Percentiles rank a stretch among this genome's conserved stretches.
These are phyloP conservation scores for Backusella mclennaniae DNA, from an alignment of 192 early-diverging fungal genomes.

Conservation along the genomic window DNA sequence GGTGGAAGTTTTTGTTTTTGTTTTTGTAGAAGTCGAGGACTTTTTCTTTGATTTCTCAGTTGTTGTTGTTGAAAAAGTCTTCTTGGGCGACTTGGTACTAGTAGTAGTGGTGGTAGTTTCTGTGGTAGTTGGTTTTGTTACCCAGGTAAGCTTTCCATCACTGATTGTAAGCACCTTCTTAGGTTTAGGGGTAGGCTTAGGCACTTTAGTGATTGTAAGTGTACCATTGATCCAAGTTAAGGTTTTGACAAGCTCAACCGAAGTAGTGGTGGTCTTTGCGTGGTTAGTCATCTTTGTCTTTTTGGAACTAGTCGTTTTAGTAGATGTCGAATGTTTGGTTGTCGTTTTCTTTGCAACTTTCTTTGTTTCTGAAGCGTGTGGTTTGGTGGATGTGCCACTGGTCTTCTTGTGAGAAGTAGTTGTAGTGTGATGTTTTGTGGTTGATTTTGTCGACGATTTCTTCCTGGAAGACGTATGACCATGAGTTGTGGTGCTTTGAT, in stretches of 20 bases:
- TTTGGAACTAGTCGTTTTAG: background rate
- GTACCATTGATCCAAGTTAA: constrained; percentile 3
- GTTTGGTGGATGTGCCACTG: background rate
- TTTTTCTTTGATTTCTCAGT: background rate
- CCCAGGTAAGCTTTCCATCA: constrained; percentile 1
- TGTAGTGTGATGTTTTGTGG: background rate
- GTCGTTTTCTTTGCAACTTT: background rate
- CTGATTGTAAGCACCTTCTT: background rate
- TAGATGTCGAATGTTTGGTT: background rate
- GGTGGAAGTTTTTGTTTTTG: background rate
- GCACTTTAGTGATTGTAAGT: background rate
- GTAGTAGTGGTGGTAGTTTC: background rate
- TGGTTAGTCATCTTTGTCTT: background rate
- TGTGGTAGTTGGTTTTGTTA: background rate
- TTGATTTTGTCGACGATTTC: background rate
- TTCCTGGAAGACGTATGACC: background rate
- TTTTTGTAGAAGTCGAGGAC: background rate
- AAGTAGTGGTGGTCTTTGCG: background rate
- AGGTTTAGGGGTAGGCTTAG: background rate
- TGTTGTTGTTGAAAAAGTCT: background rate
- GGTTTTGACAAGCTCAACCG: constrained; percentile 3
- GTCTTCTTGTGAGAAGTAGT: background rate
- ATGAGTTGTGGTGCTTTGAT: background rate
- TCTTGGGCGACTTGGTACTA: background rate
- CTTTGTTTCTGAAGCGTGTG: background rate